A percentile compares a stretch with the other conserved stretches of the same genome.
phyloP scores from a whole-genome alignment of 495 filamentous ascomycete genomes.

The Tuber microsphaerosporum region DNA sequence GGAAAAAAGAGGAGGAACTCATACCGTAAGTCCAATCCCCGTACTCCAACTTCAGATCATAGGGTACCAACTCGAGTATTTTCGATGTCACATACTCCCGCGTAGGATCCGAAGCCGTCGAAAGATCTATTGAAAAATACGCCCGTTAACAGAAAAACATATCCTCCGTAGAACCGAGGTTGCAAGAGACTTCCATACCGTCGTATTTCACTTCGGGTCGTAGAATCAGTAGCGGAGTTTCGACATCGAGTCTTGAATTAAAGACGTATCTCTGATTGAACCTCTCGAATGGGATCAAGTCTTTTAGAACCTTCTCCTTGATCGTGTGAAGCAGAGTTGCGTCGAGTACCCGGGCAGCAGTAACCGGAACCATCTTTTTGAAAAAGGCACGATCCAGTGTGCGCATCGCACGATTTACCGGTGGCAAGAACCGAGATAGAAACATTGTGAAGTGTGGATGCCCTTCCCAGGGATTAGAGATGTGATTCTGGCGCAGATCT shows the following conservation, averaged over 20 bases:
- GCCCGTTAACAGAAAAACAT: background rate
- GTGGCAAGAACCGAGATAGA: slow-evolving; percentile 57
- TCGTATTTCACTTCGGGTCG: slow-evolving; percentile 59
- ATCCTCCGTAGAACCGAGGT: background rate
- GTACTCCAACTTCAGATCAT: slow-evolving; percentile 68
- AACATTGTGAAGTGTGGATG: background rate
- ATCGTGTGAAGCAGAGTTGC: slow-evolving; percentile 51
- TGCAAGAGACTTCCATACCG: slow-evolving; percentile 48
- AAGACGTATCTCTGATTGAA: slow-evolving; percentile 46
- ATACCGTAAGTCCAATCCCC: slow-evolving; percentile 75
- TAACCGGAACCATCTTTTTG: slow-evolving; percentile 59
- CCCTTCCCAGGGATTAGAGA: background rate
- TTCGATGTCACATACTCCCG: slow-evolving; percentile 58
- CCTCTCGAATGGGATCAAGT: slow-evolving; percentile 43
- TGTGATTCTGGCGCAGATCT: background rate
- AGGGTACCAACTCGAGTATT: slow-evolving; percentile 62
- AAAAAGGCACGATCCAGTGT: slow-evolving; percentile 77
- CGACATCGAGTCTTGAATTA: background rate
- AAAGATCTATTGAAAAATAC: slow-evolving; percentile 49
- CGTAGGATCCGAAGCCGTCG: slow-evolving; percentile 65
- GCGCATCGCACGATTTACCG: slow-evolving; percentile 69
- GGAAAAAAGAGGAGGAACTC: slow-evolving; percentile 15
- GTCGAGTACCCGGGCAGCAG: slow-evolving; percentile 69
- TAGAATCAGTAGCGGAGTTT: slow-evolving; percentile 57
- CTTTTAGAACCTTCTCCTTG: slow-evolving; percentile 48